These are phyloP conservation scores for Rasamsonia emersonii DNA, from an alignment of 2,329 filamentous ascomycete genomes.

Conservation along the genomic window DNA sequence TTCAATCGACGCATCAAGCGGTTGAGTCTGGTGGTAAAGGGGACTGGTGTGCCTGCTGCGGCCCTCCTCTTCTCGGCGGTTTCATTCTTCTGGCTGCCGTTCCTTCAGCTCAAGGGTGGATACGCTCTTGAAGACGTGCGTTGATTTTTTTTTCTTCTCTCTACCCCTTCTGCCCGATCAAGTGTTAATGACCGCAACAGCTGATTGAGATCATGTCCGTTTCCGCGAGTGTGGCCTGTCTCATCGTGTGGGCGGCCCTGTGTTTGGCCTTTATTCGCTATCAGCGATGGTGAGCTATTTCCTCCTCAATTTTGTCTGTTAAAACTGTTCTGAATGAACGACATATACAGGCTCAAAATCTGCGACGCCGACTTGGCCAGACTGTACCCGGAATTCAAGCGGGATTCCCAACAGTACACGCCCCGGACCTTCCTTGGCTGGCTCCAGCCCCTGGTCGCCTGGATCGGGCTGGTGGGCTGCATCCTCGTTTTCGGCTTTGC, in stretches of 20 bases:
- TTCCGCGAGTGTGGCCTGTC: conserved; percentile 22
- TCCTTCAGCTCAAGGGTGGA: conserved; percentile 19
- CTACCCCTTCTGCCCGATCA: not conserved
- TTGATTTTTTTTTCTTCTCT: conserved; percentile 2
- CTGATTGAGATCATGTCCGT: conserved; percentile 25
- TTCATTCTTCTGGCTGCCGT: conserved; percentile 30
- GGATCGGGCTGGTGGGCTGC: conserved; percentile 4
- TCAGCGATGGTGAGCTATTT: conserved; percentile 5
- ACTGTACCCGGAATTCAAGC: not conserved
- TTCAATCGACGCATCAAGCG: not conserved
- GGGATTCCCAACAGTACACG: conserved; percentile 1
- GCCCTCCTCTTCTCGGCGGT: conserved; percentile 25
- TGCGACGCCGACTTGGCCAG: conserved; percentile 1
- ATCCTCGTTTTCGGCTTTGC: conserved; percentile 8
- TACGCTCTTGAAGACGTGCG: conserved; percentile 6
- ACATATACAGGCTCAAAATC: conserved; percentile 5
- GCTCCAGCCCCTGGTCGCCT: conserved; percentile 6
- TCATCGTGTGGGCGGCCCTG: conserved; percentile 29
- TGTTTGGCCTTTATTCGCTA: conserved; percentile 31
- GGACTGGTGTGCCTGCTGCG: conserved; percentile 20
- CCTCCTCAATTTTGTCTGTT: too few species aligned
- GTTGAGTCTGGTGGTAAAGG: not conserved
- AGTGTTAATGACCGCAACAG: conserved; percentile 5
- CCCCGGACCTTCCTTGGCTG: conserved; percentile 2
- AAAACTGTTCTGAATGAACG: too few species aligned